Evolutionary conservation across 2,329 filamentous ascomycete species (phyloP), one percentile per base, ranked within the genome.

Genomic region (Neofusicoccum cordaticola): DNA sequence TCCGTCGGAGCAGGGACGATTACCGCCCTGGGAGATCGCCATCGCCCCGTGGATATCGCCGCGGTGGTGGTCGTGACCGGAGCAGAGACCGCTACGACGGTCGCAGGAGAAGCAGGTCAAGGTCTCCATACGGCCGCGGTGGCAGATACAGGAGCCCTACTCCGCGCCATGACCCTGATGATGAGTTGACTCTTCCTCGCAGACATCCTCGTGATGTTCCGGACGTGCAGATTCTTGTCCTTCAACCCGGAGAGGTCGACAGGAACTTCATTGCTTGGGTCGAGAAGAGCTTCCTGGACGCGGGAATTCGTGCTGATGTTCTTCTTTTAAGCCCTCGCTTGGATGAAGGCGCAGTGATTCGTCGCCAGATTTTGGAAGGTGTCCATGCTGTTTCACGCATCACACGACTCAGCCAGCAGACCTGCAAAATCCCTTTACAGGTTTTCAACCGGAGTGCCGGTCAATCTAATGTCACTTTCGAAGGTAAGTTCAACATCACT

Each of bases 161-260:
- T 66, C 91, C 91, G 72, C 71, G 83, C 37, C 78, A 83, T 51
- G 57, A 72, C 70, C 77, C 81, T 39, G 86, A 90, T 67, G 81
- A 85, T 44, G 85, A 86, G 41, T 81, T 93, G 12, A 89, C 90
- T 35, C 85, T 96, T 7, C 91, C 92, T 48, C 86, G 88, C 64
- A 85, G 93, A 65, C 86, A 88, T 65, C 88, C 91, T 4, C 81
- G 85, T 65, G 87, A 95, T 68, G 88, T 97, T 22, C 93, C 94
- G 2, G 93, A 98, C 70, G 90, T 97, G 15, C 93, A 97, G 74
- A 87, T 98, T 35, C 86, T 97, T 34, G 85, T 96, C 4, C 82
- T 94, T 50, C 88, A 94, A 68, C 88, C 93, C 69, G 84, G 96
- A 22, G 50, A 62, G 5, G 41, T 60, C 22, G 53, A 64, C 42